Percentiles rank a stretch among this genome's conserved stretches.
These are phyloP conservation scores for Xylaria sp. DNA, from an alignment of 2,329 filamentous ascomycete genomes.

Conservation along the genomic window DNA sequence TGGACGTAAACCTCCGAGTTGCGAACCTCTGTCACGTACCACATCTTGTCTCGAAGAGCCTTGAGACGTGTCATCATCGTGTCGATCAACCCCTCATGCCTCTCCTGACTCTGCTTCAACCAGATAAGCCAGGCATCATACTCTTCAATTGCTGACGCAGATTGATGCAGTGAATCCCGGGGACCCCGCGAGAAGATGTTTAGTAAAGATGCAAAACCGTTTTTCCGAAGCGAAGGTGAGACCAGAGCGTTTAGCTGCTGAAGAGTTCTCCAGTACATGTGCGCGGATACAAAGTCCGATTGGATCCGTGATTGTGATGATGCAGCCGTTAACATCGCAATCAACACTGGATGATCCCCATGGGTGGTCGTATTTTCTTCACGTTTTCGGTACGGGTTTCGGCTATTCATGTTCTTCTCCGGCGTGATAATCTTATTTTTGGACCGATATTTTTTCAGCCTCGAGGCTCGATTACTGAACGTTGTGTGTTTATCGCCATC, in stretches of 20 bases:
- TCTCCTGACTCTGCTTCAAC: constrained; percentile 83
- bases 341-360: constrained; percentile 63
- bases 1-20: constrained; percentile 90
- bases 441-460: constrained; percentile 67
- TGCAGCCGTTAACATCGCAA: constrained; percentile 80
- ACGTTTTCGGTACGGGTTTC: constrained; percentile 65
- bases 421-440: constrained; percentile 67
- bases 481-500: constrained; percentile 68
- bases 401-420: constrained; percentile 63
- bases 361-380: constrained; percentile 44
- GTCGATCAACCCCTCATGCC: constrained; percentile 78
- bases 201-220: constrained; percentile 76
- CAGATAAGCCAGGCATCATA: constrained; percentile 85
- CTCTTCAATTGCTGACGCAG: constrained; percentile 77
- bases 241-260: constrained; percentile 74
- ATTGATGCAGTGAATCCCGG: constrained; percentile 74
- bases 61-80: constrained; percentile 78
- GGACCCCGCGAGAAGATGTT: constrained; percentile 79
- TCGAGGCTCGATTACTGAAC: constrained; percentile 76
- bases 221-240: constrained; percentile 69
- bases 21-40: constrained; percentile 94
- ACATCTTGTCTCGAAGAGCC: constrained; percentile 93
- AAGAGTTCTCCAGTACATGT: constrained; percentile 85
- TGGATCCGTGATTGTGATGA: constrained; percentile 80
- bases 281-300: constrained; percentile 84